These are phyloP conservation scores for Cladobotryum protrusum DNA, from an alignment of 2,329 filamentous ascomycete genomes.

Conservation along the genomic window DNA sequence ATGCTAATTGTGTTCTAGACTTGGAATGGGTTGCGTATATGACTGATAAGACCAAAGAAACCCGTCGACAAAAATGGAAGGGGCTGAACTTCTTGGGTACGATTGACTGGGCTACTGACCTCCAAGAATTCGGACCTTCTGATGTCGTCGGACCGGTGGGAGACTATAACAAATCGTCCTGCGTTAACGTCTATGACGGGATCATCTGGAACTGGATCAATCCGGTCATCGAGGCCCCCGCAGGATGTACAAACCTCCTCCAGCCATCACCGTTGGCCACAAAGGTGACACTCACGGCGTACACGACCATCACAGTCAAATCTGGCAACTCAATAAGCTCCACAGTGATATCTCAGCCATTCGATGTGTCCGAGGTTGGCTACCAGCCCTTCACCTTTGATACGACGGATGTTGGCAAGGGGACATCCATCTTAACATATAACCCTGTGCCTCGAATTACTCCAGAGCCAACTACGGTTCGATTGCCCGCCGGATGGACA, in stretches of 20 bases:
- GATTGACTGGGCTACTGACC: constrained; percentile 9
- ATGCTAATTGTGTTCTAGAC: background rate
- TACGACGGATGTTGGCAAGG: background rate
- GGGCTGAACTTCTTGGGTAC: constrained; percentile 3
- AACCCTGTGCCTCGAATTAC: constrained; percentile 1
- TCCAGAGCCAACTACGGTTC: constrained; percentile 1
- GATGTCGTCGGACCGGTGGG: background rate
- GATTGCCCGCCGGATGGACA: background rate
- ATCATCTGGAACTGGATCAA: constrained; percentile 8
- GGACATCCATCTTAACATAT: background rate
- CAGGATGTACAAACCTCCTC: constrained; percentile 4
- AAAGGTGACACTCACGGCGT: constrained; percentile 3
- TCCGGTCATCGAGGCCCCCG: background rate
- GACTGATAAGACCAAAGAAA: background rate
- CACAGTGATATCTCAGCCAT: constrained; percentile 1
- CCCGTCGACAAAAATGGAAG: constrained; percentile 1
- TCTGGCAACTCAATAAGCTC: background rate
- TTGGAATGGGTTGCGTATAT: constrained; percentile 5
- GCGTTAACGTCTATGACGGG: constrained; percentile 3
- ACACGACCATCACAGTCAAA: constrained; percentile 4
- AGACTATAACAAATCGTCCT: background rate
- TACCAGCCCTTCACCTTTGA: constrained; percentile 4
- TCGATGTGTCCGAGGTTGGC: constrained; percentile 4
- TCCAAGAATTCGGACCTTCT: background rate
- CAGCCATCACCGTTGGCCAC: constrained; percentile 1